A percentile compares a stretch with the other conserved stretches of the same genome.
Conservation (phyloP, 2,329 filamentous ascomycete genomes). For the Aspergillus caelatus region DNA sequence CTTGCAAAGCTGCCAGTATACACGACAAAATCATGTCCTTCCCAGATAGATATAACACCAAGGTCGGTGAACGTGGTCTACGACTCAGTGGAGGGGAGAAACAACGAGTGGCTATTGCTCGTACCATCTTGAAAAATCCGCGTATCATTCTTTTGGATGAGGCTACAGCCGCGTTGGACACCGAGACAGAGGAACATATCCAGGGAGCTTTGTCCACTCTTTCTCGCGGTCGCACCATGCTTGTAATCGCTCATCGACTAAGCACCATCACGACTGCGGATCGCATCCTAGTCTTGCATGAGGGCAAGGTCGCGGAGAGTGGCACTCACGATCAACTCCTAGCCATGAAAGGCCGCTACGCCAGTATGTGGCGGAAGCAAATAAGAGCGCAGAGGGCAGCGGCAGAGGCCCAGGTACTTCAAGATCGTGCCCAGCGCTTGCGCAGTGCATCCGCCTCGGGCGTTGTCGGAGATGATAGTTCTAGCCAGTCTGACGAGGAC, state of each 20-base stretch:
- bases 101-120: conserved; percentile 89
- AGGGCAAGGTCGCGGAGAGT: conserved; percentile 74
- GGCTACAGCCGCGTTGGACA: conserved; percentile 87
- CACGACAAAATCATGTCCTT: conserved; percentile 90
- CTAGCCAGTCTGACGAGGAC: conserved; percentile 54
- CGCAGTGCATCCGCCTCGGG: conserved; percentile 44
- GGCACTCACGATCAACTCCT: conserved; percentile 80
- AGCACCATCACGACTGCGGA: conserved; percentile 86
- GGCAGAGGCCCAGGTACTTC: conserved; percentile 57
- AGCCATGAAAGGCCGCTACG: conserved; percentile 70
- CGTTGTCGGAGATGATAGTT: conserved; percentile 46
- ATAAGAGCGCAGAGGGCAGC: conserved; percentile 74
- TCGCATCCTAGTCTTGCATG: conserved; percentile 77
- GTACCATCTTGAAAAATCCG: conserved; percentile 89
- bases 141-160: conserved; percentile 92
- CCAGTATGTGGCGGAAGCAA: conserved; percentile 88
- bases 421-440: conserved; percentile 46
- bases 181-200: conserved; percentile 90
- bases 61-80: conserved; percentile 86
- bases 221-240: conserved; percentile 82
- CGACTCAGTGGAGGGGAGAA: conserved; percentile 89
- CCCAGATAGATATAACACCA: conserved; percentile 84
- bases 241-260: conserved; percentile 90
- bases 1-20: conserved; percentile 84
- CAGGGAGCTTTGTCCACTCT: conserved; percentile 82